phyloP scores from a whole-genome alignment of 2,329 filamentous ascomycete genomes.

The Calycina marina region DNA sequence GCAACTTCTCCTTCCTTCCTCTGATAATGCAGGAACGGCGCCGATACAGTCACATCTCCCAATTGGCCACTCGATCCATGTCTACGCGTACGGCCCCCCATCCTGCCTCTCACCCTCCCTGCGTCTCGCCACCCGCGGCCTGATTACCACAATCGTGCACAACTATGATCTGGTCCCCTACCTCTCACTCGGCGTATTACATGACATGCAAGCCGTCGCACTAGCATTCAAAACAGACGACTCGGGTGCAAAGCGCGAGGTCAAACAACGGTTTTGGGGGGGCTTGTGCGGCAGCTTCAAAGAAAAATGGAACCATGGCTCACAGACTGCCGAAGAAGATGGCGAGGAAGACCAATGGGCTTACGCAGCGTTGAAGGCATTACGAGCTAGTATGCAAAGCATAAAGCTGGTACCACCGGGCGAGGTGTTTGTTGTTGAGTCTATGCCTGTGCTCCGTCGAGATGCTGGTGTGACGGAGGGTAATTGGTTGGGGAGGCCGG shows the following conservation, averaged over 20 bases:
- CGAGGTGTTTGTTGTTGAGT: slow-evolving; percentile 62
- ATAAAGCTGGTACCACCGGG: slow-evolving; percentile 60
- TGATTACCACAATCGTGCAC: slow-evolving; percentile 63
- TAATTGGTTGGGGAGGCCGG: slow-evolving; percentile 41
- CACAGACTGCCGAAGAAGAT: slow-evolving; percentile 21
- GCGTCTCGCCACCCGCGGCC: slow-evolving; percentile 52
- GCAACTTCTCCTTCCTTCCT: slow-evolving; percentile 55
- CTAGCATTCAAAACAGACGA: slow-evolving; percentile 61
- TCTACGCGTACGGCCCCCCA: slow-evolving; percentile 66
- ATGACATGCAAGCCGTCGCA: slow-evolving; percentile 60
- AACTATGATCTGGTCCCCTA: slow-evolving; percentile 61
- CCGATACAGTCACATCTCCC: slow-evolving; percentile 37
- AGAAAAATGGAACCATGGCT: slow-evolving; percentile 38
- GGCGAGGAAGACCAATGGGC: slow-evolving; percentile 58
- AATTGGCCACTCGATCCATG: slow-evolving; percentile 55
- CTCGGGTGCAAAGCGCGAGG: slow-evolving; percentile 49
- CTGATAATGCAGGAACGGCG: slow-evolving; percentile 9
- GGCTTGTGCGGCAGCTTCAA: slow-evolving; percentile 46
- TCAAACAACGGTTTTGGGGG: slow-evolving; percentile 51
- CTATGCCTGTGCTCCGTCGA: slow-evolving; percentile 48
- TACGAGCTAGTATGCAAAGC: slow-evolving; percentile 54
- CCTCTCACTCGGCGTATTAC: slow-evolving; percentile 57
- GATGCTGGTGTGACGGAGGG: slow-evolving; percentile 24
- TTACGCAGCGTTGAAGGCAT: slow-evolving; percentile 47
- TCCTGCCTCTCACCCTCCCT: slow-evolving; percentile 58